Percentiles rank a stretch among this genome's conserved stretches.
Evolutionary conservation across 768 basidiomycete species (phyloP).

Genomic region (Xerocomus potaroensis): DNA sequence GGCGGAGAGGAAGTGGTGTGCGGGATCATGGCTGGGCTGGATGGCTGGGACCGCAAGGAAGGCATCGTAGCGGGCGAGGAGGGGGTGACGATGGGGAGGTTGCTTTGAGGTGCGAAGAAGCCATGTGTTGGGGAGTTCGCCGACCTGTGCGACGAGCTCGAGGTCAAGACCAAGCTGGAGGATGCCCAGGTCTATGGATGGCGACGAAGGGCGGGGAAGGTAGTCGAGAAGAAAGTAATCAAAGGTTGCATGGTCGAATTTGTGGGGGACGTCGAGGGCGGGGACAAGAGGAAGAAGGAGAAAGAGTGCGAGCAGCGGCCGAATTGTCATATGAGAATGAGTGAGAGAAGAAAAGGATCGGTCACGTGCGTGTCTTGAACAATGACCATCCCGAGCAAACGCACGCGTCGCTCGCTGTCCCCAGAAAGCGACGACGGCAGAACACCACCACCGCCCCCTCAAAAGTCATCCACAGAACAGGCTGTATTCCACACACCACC

Average conservation of each 20-base stretch:
- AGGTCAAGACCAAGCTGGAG: slow-evolving; percentile 66
- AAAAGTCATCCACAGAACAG: slow-evolving; percentile 4
- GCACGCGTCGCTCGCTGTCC: slow-evolving; percentile 21
- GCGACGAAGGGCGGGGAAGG: slow-evolving; percentile 44
- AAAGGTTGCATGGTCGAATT: slow-evolving; percentile 56
- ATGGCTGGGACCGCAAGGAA: slow-evolving; percentile 36
- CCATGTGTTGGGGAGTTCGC: slow-evolving; percentile 81
- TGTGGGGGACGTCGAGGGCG: slow-evolving; percentile 18
- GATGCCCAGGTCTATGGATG: slow-evolving; percentile 59
- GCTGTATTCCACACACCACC: slow-evolving; percentile 11
- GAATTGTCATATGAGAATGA: slow-evolving; percentile 11
- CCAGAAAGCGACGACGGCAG: slow-evolving; percentile 18
- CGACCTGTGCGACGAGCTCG: slow-evolving; percentile 84
- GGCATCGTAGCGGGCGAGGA: slow-evolving; percentile 45
- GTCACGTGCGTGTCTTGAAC: slow-evolving; percentile 10
- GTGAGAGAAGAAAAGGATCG: too few relatives aligned
- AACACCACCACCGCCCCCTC: slow-evolving; percentile 6
- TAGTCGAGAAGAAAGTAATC: slow-evolving; percentile 83
- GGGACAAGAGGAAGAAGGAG: slow-evolving; percentile 5
- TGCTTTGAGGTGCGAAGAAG: slow-evolving; percentile 59
- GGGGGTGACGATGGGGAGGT: slow-evolving; percentile 20
- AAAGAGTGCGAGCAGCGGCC: slow-evolving; percentile 4
- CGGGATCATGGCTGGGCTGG: slow-evolving; percentile 34
- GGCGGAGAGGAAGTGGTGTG: slow-evolving; percentile 47
- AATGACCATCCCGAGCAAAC: slow-evolving; percentile 22